A percentile compares a stretch with the other conserved stretches of the same genome.
Evolutionary conservation across 352 stramenopile species (phyloP).

Genomic region (Globisporangium sylvaticum): DNA sequence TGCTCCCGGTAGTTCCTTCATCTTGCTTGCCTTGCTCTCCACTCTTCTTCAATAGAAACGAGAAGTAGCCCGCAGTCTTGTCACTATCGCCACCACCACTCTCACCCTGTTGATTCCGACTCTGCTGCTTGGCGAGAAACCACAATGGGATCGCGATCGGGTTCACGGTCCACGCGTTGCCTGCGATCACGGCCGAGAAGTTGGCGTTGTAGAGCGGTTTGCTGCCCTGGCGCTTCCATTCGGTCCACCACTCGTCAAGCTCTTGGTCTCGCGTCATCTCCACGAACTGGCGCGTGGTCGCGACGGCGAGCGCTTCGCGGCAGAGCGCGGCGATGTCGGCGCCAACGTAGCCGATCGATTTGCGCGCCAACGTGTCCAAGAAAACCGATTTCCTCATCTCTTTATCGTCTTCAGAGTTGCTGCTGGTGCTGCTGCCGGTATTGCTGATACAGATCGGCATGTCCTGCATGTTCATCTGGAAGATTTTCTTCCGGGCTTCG

Average conservation of each 20-base stretch:
- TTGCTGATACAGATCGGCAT: conserved; percentile 30
- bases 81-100: not conserved
- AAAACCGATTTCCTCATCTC: conserved; percentile 19
- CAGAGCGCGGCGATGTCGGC: conserved; percentile 78
- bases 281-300: conserved; percentile 62
- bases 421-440: not conserved
- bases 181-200: conserved; percentile 40
- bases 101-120: not conserved
- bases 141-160: conserved; percentile 63
- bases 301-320: conserved; percentile 64
- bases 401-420: conserved; percentile 6
- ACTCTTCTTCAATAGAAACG: conserved; percentile 32
- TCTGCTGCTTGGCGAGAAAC: conserved; percentile 46
- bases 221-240: conserved; percentile 42
- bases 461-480: conserved; percentile 45
- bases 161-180: conserved; percentile 53
- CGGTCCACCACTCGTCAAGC: conserved; percentile 51
- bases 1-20: not conserved
- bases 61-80: conserved; percentile 30
- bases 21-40: not conserved
- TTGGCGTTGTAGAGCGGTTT: conserved; percentile 35
- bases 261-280: conserved; percentile 43
- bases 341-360: conserved; percentile 73
- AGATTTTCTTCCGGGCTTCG: conserved; percentile 51
- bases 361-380: conserved; percentile 33